Evolutionary conservation across 352 stramenopile species (phyloP), one percentile per base, ranked within the genome.

Genomic region (Globisporangium barbulae): DNA sequence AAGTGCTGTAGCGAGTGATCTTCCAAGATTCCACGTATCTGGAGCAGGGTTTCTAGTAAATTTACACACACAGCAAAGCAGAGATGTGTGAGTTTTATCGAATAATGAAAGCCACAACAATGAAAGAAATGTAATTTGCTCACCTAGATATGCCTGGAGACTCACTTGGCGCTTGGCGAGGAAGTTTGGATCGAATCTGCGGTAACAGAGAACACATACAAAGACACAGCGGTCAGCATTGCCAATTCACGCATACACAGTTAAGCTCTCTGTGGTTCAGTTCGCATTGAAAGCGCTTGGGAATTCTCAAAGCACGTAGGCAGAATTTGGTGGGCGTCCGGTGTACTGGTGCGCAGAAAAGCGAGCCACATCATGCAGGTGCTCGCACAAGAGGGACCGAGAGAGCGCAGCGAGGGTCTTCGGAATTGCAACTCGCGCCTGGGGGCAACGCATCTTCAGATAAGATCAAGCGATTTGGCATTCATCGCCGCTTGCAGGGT

Each of bases 381-480:
- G 4, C 10, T 31, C 5, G 31, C 2, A 13, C 30, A 45, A 13
- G 37, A 30, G 48, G 37, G 5, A 37, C 41, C 13, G 13, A 62
- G 41, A 66, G 37, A 44, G 19, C 50, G 54, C 33, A 60, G 31
- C 33, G 60, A 59, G 60, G 15, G 22, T 22, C 48, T 61, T 61
- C 25, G 65, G 33, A 67, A 39, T n/a, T 49, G 8, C 56, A 19
- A 60, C 68, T 59, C 45, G 50, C 64, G 25, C 30, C 50, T 54
- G 42, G 52, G 64, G 17, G 10, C 45, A 55, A 49, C 50, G 33
- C 49, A 50, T 61, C 56, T 60, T 87, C 65, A 87, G 85, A 92
- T 94, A 92, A 94, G 85, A 92, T 94, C 85, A 94, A 94, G 81
- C 79, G 78, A 73, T 92, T 94, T 94, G 79, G 76, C 82, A 93